Conservation (phyloP, 441 rosid genomes). For the Adansonia madagascariensis region DNA sequence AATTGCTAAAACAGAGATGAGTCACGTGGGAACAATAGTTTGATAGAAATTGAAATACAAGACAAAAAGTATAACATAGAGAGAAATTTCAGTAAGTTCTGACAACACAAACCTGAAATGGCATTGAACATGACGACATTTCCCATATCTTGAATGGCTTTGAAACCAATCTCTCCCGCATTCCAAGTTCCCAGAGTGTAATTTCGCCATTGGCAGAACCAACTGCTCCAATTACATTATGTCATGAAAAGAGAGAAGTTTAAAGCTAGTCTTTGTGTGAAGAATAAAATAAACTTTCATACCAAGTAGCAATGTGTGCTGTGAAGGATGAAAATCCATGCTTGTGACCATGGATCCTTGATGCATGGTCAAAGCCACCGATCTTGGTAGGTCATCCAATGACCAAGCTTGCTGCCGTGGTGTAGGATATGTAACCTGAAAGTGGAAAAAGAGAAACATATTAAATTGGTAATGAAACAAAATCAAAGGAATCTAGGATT, state of each 20-base stretch:
- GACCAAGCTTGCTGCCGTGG: conserved; percentile 70
- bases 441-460: conserved; percentile 18
- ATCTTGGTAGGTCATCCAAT: conserved; percentile 78
- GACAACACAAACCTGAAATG: conserved; percentile 63
- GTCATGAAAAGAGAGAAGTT: conserved; percentile 32
- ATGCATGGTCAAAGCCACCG: conserved; percentile 66
- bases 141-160: conserved; percentile 83
- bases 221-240: conserved; percentile 55
- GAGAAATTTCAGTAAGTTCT: conserved; percentile 12
- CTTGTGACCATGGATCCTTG: conserved; percentile 77
- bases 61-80: not conserved
- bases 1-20: conserved; percentile 5
- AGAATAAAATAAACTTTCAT: conserved; percentile 26
- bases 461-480: conserved; percentile 20
- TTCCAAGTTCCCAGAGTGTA: conserved; percentile 77
- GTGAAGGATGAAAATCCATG: conserved; percentile 89
- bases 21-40: not conserved
- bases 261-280: conserved; percentile 4
- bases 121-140: conserved; percentile 45
- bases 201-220: conserved; percentile 83
- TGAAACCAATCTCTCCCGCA: conserved; percentile 65
- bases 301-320: conserved; percentile 77
- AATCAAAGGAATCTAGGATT: not conserved
- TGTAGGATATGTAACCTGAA: conserved; percentile 72
- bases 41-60: not conserved